These are phyloP conservation scores for Triangularia verruculosa DNA, from an alignment of 2,329 filamentous ascomycete species.

Conservation along the genomic window DNA sequence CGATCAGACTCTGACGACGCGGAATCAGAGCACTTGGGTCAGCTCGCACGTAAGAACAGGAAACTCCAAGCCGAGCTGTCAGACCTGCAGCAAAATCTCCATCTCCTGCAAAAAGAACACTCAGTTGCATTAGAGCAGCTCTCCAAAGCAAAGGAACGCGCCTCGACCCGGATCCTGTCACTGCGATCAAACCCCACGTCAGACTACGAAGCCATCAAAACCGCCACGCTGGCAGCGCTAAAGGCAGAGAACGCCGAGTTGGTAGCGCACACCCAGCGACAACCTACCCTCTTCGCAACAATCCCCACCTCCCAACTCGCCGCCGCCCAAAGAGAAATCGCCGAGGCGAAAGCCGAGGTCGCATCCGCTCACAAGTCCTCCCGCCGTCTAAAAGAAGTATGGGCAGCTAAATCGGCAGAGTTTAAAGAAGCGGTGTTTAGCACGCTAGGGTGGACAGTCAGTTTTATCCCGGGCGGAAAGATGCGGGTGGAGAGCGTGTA, in stretches of 20 bases:
- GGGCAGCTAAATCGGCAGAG: slow-evolving; percentile 84
- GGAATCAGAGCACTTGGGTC: slow-evolving; percentile 70
- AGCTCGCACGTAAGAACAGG: slow-evolving; percentile 83
- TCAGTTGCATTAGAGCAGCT: slow-evolving; percentile 72
- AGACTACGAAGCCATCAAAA: slow-evolving; percentile 79
- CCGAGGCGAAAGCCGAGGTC: slow-evolving; percentile 66
- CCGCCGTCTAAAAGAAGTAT: slow-evolving; percentile 86
- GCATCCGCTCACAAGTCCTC: slow-evolving; percentile 78
- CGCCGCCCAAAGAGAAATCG: slow-evolving; percentile 71
- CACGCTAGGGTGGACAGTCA: slow-evolving; percentile 89
- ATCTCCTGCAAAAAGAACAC: slow-evolving; percentile 72
- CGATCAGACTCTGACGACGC: slow-evolving; percentile 51
- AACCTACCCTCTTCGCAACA: slow-evolving; percentile 49
- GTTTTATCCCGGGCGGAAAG: slow-evolving; percentile 95
- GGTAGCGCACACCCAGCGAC: slow-evolving; percentile 63
- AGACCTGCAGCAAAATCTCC: slow-evolving; percentile 64
- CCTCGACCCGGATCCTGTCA: slow-evolving; percentile 77
- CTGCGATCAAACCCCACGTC: slow-evolving; percentile 90
- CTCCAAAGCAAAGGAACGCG: slow-evolving; percentile 59
- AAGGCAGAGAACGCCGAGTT: slow-evolving; percentile 82
- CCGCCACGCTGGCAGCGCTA: slow-evolving; percentile 72
- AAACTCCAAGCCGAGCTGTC: slow-evolving; percentile 76
- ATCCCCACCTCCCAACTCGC: slow-evolving; percentile 77
- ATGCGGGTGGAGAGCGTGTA: slow-evolving; percentile 88
- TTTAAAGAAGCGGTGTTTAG: slow-evolving; percentile 94